phyloP scores from a whole-genome alignment of 2,329 filamentous ascomycete genomes.

The Phialophora verrucosa region DNA sequence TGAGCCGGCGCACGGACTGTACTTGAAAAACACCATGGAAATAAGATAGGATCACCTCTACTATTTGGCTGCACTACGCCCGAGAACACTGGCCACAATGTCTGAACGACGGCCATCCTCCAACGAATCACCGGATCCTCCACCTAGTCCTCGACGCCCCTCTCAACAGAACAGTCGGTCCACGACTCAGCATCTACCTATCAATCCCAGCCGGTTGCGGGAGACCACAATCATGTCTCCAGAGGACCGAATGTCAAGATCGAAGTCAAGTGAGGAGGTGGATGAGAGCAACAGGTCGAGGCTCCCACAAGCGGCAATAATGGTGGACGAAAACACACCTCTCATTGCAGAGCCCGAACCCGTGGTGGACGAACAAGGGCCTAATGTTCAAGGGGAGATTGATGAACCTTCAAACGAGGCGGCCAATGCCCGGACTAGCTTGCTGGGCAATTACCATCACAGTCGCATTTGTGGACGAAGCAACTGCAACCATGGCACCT shows the following conservation, averaged over 20 bases:
- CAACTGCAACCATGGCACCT: constrained; percentile 74
- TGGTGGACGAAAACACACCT: constrained; percentile 16
- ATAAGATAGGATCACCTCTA: constrained; percentile 7
- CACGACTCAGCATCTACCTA: constrained; percentile 33
- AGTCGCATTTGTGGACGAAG: constrained; percentile 49
- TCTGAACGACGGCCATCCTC: constrained; percentile 14
- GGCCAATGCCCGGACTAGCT: constrained; percentile 45
- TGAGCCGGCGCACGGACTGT: background rate
- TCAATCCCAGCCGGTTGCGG: constrained; percentile 38
- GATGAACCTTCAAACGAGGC: constrained; percentile 36
- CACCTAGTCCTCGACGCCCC: constrained; percentile 27
- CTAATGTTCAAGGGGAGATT: constrained; percentile 26
- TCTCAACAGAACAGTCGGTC: constrained; percentile 18
- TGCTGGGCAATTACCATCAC: constrained; percentile 50
- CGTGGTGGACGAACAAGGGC: constrained; percentile 18
- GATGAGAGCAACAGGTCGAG: background rate
- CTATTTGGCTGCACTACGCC: background rate
- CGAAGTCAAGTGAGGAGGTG: constrained; percentile 26
- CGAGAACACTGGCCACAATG: constrained; percentile 19
- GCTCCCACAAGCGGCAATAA: constrained; percentile 24
- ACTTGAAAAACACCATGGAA: constrained; percentile 10
- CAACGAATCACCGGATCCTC: constrained; percentile 26
- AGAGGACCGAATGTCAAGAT: constrained; percentile 34
- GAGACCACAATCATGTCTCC: constrained; percentile 37
- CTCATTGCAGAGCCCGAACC: constrained; percentile 31